These are phyloP conservation scores for Clavispora fructus DNA, from an alignment of 805 yeast genomes.

Conservation along the genomic window DNA sequence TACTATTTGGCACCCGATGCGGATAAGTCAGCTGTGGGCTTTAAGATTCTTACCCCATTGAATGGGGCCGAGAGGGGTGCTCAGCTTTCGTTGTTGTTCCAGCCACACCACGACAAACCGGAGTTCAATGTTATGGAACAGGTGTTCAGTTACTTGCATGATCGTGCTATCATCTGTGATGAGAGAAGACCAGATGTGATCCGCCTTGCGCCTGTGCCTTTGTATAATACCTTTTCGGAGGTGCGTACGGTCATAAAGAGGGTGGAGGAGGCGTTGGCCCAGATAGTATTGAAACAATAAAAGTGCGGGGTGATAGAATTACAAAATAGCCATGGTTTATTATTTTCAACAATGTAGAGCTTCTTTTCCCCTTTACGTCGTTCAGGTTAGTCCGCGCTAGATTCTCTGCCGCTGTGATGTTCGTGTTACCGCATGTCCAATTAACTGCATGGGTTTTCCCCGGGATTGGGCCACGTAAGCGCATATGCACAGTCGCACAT, in stretches of 20 bases:
- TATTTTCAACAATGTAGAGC: too few relatives aligned
- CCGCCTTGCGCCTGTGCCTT: constrained; percentile 79
- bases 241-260: constrained; percentile 42
- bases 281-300: not conserved
- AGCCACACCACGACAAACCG: constrained; percentile 31
- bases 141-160: constrained; percentile 46
- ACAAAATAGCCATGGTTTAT: too few relatives aligned
- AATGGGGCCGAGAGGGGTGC: constrained; percentile 59
- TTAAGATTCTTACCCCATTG: constrained; percentile 73
- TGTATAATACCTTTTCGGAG: constrained; percentile 74
- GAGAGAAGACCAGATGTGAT: constrained; percentile 90
- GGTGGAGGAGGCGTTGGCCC: constrained; percentile 36
- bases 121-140: constrained; percentile 53
- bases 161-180: constrained; percentile 71
- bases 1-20: constrained; percentile 35
- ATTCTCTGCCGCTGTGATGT: too few relatives aligned
- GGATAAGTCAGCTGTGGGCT: constrained; percentile 32
- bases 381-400: too few relatives aligned
- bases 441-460: too few relatives aligned
- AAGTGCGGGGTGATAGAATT: too few relatives aligned
- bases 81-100: constrained; percentile 73
- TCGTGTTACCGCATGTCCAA: not conserved
- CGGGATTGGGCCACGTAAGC: not conserved
- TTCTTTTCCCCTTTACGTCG: too few relatives aligned
- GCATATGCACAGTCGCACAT: not conserved